Conservation (phyloP, 2,329 filamentous ascomycete species). For the Alternaria triticimaculans region DNA sequence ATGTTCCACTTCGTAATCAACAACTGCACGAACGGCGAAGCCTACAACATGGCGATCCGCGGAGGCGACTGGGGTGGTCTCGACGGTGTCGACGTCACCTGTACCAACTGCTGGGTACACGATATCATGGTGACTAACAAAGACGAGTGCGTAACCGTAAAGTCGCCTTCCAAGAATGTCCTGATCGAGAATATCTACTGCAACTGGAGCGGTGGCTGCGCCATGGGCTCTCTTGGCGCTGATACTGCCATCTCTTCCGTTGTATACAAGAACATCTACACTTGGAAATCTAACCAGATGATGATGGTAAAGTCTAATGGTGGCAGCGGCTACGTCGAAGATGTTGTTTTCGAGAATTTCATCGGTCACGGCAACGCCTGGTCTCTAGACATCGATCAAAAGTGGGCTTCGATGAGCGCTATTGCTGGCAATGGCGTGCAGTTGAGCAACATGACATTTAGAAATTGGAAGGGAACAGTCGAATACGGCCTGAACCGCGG, state of each 20-base stretch:
- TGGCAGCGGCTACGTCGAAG: constrained; percentile 60
- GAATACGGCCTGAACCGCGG: constrained; percentile 58
- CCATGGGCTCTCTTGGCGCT: constrained; percentile 62
- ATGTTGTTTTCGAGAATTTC: constrained; percentile 64
- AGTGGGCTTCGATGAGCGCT: constrained; percentile 56
- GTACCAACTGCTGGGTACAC: constrained; percentile 64
- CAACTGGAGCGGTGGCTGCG: constrained; percentile 67
- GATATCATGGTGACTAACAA: constrained; percentile 68
- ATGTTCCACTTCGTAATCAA: constrained; percentile 60
- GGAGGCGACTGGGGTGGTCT: constrained; percentile 60
- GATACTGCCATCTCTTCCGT: constrained; percentile 60
- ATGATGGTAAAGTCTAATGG: constrained; percentile 69
- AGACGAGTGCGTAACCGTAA: constrained; percentile 67
- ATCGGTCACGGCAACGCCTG: constrained; percentile 67
- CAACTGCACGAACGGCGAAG: constrained; percentile 59
- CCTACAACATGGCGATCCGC: constrained; percentile 64
- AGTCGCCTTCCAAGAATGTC: constrained; percentile 57
- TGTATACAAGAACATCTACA: constrained; percentile 65
- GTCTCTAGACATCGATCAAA: constrained; percentile 62
- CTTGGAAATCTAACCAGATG: constrained; percentile 67
- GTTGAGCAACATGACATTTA: constrained; percentile 61
- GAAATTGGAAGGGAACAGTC: constrained; percentile 63
- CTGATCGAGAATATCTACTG: constrained; percentile 67
- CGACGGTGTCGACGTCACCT: constrained; percentile 64
- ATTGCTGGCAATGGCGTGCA: constrained; percentile 59